Percentiles rank a stretch among this genome's conserved stretches.
These are phyloP conservation scores for Carex myosuroides DNA, from an alignment of 176 grass and related monocot genomes.

Conservation along the genomic window DNA sequence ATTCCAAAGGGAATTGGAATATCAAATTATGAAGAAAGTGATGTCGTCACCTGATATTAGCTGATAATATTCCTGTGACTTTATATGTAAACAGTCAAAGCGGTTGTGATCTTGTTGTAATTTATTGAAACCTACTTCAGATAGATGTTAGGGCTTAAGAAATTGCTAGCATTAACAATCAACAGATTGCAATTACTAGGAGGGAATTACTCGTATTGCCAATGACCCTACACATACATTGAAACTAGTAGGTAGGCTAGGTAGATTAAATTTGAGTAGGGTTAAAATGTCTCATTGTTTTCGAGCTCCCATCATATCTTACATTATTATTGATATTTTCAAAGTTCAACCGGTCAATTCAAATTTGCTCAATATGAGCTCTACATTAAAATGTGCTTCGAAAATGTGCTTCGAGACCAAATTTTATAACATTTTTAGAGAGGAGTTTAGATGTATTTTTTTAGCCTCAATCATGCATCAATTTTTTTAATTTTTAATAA, in stretches of 20 bases:
- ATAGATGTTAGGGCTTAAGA: background rate
- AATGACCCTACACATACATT: background rate
- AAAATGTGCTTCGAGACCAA: too few relatives aligned
- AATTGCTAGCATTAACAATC: background rate
- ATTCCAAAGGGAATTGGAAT: slow-evolving; percentile 36
- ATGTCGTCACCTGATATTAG: slow-evolving; percentile 33
- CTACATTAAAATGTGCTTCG: too few relatives aligned
- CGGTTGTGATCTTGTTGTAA: background rate
- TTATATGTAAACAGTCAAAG: background rate
- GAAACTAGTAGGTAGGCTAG: background rate
- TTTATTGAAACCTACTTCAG: background rate
- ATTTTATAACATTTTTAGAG: too few relatives aligned
- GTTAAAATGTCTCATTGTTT: too few relatives aligned
- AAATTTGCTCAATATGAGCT: too few relatives aligned
- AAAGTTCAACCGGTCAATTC: too few relatives aligned
- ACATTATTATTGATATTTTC: too few relatives aligned
- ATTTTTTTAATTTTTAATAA: too few relatives aligned
- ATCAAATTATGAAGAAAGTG: slow-evolving; percentile 29
- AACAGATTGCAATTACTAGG: background rate
- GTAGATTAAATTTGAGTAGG: background rate
- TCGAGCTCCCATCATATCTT: too few relatives aligned
- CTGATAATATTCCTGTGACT: background rate
- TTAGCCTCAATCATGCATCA: too few relatives aligned
- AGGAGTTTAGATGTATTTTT: too few relatives aligned
- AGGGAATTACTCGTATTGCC: background rate